Base-by-base conservation (phyloP, 441 rosid genomes). In the Erodium moschatum region DNA sequence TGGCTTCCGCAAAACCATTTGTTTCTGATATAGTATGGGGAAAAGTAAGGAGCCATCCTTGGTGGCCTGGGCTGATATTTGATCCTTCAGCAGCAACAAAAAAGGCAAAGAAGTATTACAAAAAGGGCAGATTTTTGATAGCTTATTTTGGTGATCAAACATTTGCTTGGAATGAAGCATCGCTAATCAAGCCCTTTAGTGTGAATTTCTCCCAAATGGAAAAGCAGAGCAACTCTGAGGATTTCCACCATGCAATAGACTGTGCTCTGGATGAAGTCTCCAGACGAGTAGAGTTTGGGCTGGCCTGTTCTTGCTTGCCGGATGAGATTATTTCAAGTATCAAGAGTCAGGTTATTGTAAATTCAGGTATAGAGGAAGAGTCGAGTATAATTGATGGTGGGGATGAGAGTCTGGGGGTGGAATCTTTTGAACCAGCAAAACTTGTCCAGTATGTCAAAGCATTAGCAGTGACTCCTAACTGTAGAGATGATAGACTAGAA, bases 31-130 rank as follows among this genome's bases (percentile, higher is more conserved):
- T 92, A 70, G 89, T 92, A 20, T 92, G 98, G 98, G 96, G 86
- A 67, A 92, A 92, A 75, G 92, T 86, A 27, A 84, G 84, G 80
- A 89, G 96, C 77, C 94, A 90, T 81, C 97, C 96, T 0, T 92
- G 98, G 98, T 89, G 98, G 98, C 97, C 96, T 6, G 94, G 89
- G 61, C 93, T 88, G 78, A 79, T 87, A 67, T 80, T 86, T 81
- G 87, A 85, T 69, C 50, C 72, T 72, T 82, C 85, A 2, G 88
- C 74, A 54, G 85, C 96, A 9, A 78, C 94, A 9, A 70, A 75
- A 27, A 81, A 78, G 79, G 94, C 97, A 4, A 81, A 78, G 75
- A 88, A 86, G 82, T 72, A 89, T 71, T 81, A 72, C 67, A 86
- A 79, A 71, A 88, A 79, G 81, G 83, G 79, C 16, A 69, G 81